Evolutionary conservation across 139 green algal genomes (phyloP), one percentile per base, ranked within the genome.

Genomic region (Zygnema circumcarinatum): DNA sequence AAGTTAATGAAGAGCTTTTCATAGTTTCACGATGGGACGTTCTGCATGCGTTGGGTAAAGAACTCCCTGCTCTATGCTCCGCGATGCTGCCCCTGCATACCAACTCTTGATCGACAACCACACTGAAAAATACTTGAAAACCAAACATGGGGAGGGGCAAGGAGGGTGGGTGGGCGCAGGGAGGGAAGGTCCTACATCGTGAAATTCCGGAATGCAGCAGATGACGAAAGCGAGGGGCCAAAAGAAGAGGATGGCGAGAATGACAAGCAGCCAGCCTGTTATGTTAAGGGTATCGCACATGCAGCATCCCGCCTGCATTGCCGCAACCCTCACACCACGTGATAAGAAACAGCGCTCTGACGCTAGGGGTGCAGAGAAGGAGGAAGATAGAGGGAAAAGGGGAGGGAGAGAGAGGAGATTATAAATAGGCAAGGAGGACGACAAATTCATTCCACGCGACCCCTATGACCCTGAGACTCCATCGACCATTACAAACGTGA

Each of bases 221-320:
- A 78, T 41, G 69, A 78, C 11, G 69, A 78, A 78, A 40, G 7
- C 7, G 16, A 40, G 35, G 35, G 69, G 69, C 69, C 69, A 78
- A 11, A 78, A 78, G 11, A 78, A 16, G 69, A 78, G 69, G 11
- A 40, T 3, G 11, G 7, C 35, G 35, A 78, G 69, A 39, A 78
- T 39, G 11, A 78, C 16, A 40, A 78, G 11, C 16, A 78, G 7
- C 69, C 69, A 78, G 35, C 69, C 69, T 78, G 69, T 78, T 11
- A 16, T 11, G 11, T 41, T 78, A 39, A 78, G 69, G 3, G 7
- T 41, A 41, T 78, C 69, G 16, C 69, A 78, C 69, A 29, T 3
- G 35, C 33, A 52, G 16, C 69, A 78, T 25, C 69, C 69, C 7
- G 35, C 16, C 69, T 78, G 69, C 69, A 39, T 31, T 72, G 29